Conservation (phyloP, 2,329 filamentous ascomycete genomes). For the Pestalotiopsis sp. region DNA sequence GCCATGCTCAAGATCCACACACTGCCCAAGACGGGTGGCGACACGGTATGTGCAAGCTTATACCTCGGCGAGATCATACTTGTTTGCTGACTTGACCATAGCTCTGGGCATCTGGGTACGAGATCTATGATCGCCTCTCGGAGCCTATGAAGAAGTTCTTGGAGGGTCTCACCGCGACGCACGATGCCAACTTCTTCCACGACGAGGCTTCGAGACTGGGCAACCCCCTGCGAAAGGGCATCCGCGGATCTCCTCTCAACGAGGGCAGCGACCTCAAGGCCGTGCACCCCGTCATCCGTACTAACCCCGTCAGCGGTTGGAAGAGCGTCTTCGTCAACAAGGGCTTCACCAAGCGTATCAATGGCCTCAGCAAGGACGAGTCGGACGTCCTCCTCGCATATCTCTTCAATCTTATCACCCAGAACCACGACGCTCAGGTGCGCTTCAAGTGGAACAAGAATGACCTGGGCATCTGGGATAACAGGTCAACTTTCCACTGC, state of each 20-base stretch:
- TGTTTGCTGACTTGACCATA: slow-evolving; percentile 17
- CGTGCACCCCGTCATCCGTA: slow-evolving; percentile 57
- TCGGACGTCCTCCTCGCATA: slow-evolving; percentile 53
- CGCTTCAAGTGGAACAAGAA: slow-evolving; percentile 56
- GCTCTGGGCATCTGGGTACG: slow-evolving; percentile 53
- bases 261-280: slow-evolving; percentile 53
- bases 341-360: slow-evolving; percentile 57
- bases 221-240: slow-evolving; percentile 43
- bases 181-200: slow-evolving; percentile 52
- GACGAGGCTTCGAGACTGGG: slow-evolving; percentile 51
- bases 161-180: slow-evolving; percentile 51
- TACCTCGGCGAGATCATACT: background rate
- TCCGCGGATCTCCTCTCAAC: slow-evolving; percentile 60
- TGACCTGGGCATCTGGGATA: slow-evolving; percentile 69
- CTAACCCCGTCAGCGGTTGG: slow-evolving; percentile 64
- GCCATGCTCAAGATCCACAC: slow-evolving; percentile 54
- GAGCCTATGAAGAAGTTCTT: slow-evolving; percentile 48
- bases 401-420: slow-evolving; percentile 48
- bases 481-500: slow-evolving; percentile 52
- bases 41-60: slow-evolving; percentile 34
- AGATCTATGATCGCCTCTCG: slow-evolving; percentile 59
- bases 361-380: slow-evolving; percentile 56
- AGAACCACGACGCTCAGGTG: slow-evolving; percentile 62
- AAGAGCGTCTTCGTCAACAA: slow-evolving; percentile 55
- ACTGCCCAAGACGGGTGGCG: slow-evolving; percentile 49